These are phyloP conservation scores for Apiotrichum porosum DNA, from an alignment of 1,284 basidiomycete genomes.

Conservation along the genomic window DNA sequence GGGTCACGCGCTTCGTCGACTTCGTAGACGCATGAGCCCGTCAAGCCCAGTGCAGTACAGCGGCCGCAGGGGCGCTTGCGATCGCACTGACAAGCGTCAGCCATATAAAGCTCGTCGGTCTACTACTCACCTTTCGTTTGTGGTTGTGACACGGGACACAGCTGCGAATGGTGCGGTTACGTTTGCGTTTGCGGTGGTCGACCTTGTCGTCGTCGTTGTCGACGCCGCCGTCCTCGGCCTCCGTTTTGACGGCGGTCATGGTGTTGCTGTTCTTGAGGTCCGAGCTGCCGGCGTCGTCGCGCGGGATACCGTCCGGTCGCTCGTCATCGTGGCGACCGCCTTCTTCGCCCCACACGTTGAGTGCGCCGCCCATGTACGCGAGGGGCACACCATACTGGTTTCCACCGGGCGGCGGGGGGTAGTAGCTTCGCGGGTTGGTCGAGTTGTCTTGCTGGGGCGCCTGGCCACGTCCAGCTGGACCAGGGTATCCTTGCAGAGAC, in stretches of 20 bases:
- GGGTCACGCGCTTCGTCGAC: too few relatives aligned
- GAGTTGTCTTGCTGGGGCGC: not conserved
- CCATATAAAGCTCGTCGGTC: not conserved
- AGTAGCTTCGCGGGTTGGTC: not conserved
- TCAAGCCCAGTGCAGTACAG: slow-evolving; percentile 67
- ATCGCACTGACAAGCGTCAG: slow-evolving; percentile 41
- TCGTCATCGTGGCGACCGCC: not conserved
- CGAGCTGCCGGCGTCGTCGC: too few relatives aligned
- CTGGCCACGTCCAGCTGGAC: too few relatives aligned
- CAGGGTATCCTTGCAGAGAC: too few relatives aligned
- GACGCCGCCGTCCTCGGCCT: slow-evolving; percentile 1
- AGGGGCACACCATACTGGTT: not conserved
- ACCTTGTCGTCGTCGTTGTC: slow-evolving; percentile 37
- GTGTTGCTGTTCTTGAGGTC: too few relatives aligned
- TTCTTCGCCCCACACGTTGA: not conserved
- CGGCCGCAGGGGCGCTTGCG: slow-evolving; percentile 65
- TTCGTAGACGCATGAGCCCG: slow-evolving; percentile 69
- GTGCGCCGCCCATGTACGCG: slow-evolving; percentile 2
- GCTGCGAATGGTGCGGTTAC: slow-evolving; percentile 80
- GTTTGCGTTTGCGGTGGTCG: slow-evolving; percentile 59
- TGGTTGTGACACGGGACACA: slow-evolving; percentile 90
- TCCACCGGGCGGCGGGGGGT: not conserved
- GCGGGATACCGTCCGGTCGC: too few relatives aligned
- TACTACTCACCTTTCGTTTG: slow-evolving; percentile 68
- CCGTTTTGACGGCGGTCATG: slow-evolving; percentile 1